Evolutionary conservation across 495 filamentous ascomycete genomes (phyloP).

Genomic region (Hypoxylon fuscum): DNA sequence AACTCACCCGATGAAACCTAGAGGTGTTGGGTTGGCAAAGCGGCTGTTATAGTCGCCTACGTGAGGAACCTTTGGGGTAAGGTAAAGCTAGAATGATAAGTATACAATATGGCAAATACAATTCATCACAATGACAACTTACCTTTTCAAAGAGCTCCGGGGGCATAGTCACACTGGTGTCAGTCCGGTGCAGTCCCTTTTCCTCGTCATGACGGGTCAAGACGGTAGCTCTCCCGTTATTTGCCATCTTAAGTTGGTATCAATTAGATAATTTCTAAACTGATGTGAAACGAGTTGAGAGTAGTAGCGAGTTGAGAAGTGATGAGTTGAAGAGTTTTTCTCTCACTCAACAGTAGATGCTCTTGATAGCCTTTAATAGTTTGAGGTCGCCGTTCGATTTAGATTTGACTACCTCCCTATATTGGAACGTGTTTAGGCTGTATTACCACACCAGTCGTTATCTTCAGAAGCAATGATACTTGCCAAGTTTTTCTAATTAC

Average conservation of each 20-base stretch:
- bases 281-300: neutral
- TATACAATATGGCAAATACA: neutral
- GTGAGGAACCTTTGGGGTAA: conserved; percentile 61
- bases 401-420: conserved; percentile 13
- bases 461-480: conserved; percentile 13
- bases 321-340: neutral
- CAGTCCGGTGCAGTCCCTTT: conserved; percentile 50
- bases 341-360: neutral
- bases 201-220: conserved; percentile 45
- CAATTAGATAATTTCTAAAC: neutral
- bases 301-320: neutral
- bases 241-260: conserved; percentile 32
- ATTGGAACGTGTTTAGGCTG: conserved; percentile 16
- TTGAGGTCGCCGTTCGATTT: neutral
- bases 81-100: conserved; percentile 52
- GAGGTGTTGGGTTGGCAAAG: conserved; percentile 64
- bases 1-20: conserved; percentile 61
- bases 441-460: conserved; percentile 6
- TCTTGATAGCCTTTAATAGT: conserved; percentile 27
- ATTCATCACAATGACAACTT: neutral
- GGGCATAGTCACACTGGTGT: conserved; percentile 56
- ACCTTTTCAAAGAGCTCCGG: conserved; percentile 67
- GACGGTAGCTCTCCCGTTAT: conserved; percentile 1
- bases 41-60: conserved; percentile 57
- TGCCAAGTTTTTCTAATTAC: conserved; percentile 29